Percentiles rank a stretch among this genome's conserved stretches.
Conservation (phyloP, 2,329 filamentous ascomycete species). For the Pyrenophora tritici-repentis region DNA sequence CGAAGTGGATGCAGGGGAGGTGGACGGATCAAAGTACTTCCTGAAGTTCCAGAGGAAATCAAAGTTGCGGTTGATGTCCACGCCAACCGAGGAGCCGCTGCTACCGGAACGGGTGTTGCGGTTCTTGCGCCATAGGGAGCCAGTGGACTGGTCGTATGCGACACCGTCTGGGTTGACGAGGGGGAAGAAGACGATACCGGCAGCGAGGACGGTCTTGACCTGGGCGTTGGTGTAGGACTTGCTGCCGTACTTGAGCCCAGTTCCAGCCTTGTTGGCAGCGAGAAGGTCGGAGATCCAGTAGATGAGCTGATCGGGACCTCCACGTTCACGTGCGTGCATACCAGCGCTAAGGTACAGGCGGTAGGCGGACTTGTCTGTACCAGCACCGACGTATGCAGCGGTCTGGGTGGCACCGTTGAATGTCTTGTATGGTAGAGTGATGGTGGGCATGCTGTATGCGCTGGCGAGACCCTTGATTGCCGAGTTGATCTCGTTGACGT, state of each 20-base stretch:
- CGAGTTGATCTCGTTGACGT: constrained; percentile 52
- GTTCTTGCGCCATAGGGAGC: constrained; percentile 47
- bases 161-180: constrained; percentile 46
- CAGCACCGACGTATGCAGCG: constrained; percentile 54
- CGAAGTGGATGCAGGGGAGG: constrained; percentile 49
- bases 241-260: constrained; percentile 58
- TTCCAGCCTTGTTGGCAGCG: constrained; percentile 56
- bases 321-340: constrained; percentile 64
- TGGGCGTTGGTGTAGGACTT: constrained; percentile 59
- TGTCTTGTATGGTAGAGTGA: constrained; percentile 53
- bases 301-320: constrained; percentile 60
- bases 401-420: constrained; percentile 50
- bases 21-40: constrained; percentile 51
- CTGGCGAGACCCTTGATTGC: constrained; percentile 52
- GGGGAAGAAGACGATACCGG: constrained; percentile 59
- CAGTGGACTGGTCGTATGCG: constrained; percentile 40
- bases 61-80: constrained; percentile 50
- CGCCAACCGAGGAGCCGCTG: constrained; percentile 33
- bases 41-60: constrained; percentile 63
- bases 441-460: constrained; percentile 49
- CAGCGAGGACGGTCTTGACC: constrained; percentile 57
- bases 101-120: constrained; percentile 49
- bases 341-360: constrained; percentile 58
- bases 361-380: constrained; percentile 51
- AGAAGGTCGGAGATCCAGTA: constrained; percentile 65